Evolutionary conservation across 805 yeast genomes (phyloP).

Genomic region (Nakazawaea wyomingensis): DNA sequence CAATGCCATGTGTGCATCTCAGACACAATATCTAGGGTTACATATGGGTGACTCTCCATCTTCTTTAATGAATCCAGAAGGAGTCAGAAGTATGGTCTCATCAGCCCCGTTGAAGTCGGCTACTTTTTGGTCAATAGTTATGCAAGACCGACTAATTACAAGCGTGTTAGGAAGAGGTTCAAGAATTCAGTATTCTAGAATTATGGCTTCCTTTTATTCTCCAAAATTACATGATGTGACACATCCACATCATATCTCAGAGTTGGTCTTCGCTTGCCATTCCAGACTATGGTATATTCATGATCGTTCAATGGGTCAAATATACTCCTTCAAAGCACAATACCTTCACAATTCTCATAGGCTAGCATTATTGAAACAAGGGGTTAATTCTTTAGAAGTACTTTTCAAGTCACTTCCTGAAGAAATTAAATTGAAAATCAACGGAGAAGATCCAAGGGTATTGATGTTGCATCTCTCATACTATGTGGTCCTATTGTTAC

Average conservation of each 20-base stretch:
- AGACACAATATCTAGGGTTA: slow-evolving; percentile 24
- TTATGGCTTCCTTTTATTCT: slow-evolving; percentile 24
- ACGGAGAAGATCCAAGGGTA: slow-evolving; percentile 19
- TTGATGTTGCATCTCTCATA: slow-evolving; percentile 26
- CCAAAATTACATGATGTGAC: slow-evolving; percentile 13
- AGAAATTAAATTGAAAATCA: slow-evolving; percentile 13
- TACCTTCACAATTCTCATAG: slow-evolving; percentile 28
- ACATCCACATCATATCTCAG: slow-evolving; percentile 16
- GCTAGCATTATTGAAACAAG: slow-evolving; percentile 24
- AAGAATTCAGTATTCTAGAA: slow-evolving; percentile 28
- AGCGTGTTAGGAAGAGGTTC: slow-evolving; percentile 30
- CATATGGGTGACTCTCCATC: slow-evolving; percentile 15
- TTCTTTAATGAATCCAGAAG: background rate
- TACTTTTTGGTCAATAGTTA: slow-evolving; percentile 27
- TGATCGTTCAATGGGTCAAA: slow-evolving; percentile 27
- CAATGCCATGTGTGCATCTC: slow-evolving; percentile 27
- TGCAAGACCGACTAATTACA: slow-evolving; percentile 29
- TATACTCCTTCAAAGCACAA: slow-evolving; percentile 29
- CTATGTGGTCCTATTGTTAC: slow-evolving; percentile 20
- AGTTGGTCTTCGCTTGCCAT: slow-evolving; percentile 24
- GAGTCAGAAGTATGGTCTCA: slow-evolving; percentile 4
- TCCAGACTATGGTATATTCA: slow-evolving; percentile 27
- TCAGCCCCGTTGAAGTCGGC: slow-evolving; percentile 18
- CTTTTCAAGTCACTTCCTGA: slow-evolving; percentile 22
- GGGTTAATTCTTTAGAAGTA: slow-evolving; percentile 20